These are phyloP conservation scores for Chaetomidium leptoderma DNA, from an alignment of 495 filamentous ascomycete species.

Conservation along the genomic window DNA sequence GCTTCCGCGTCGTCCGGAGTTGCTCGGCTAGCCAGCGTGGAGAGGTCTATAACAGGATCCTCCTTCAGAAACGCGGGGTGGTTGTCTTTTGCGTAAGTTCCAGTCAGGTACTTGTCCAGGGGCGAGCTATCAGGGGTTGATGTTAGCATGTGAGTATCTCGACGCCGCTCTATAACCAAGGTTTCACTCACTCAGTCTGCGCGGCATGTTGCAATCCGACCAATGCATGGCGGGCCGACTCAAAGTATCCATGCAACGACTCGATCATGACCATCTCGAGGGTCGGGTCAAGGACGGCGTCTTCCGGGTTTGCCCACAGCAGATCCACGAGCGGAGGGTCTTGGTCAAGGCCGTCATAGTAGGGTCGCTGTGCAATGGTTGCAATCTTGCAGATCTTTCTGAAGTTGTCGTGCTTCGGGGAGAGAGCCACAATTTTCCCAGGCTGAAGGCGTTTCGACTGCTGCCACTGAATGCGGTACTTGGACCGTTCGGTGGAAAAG, in stretches of 20 bases:
- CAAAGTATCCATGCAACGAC: slow-evolving; percentile 64
- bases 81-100: slow-evolving; percentile 40
- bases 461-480: slow-evolving; percentile 69
- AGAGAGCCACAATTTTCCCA: slow-evolving; percentile 68
- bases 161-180: no score
- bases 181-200: slow-evolving; percentile 52
- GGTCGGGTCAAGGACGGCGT: slow-evolving; percentile 62
- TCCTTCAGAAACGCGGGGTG: slow-evolving; percentile 30
- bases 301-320: slow-evolving; percentile 58
- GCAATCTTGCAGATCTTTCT: slow-evolving; percentile 63
- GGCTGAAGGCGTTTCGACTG: slow-evolving; percentile 68
- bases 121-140: slow-evolving; percentile 17
- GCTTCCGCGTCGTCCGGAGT: not conserved
- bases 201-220: slow-evolving; percentile 68
- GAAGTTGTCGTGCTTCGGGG: slow-evolving; percentile 61
- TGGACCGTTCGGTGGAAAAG: slow-evolving; percentile 65
- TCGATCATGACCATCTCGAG: slow-evolving; percentile 77
- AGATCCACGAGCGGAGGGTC: slow-evolving; percentile 73
- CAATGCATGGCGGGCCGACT: slow-evolving; percentile 67
- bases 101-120: slow-evolving; percentile 39
- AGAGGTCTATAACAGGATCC: slow-evolving; percentile 34
- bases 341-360: slow-evolving; percentile 51
- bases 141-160: not conserved
- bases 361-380: slow-evolving; percentile 65
- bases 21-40: slow-evolving; percentile 27